phyloP scores from a whole-genome alignment of 306 rosid species.

The Adenanthera pavonina region DNA sequence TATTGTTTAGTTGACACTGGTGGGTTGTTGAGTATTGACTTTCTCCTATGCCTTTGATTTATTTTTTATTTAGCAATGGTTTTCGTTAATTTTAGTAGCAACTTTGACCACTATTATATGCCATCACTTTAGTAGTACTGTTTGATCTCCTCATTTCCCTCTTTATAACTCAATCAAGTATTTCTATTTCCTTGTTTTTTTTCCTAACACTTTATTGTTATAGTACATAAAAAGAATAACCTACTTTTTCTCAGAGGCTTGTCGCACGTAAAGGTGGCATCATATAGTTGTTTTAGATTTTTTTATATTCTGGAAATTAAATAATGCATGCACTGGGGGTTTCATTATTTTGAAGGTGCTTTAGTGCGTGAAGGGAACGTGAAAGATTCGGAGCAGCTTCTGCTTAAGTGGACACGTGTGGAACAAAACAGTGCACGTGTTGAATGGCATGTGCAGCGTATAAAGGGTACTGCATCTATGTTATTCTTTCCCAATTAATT shows the following conservation, averaged over 20 bases:
- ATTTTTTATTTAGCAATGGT: not conserved
- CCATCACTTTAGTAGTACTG: not conserved
- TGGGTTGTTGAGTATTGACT: no score
- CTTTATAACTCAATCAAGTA: not conserved
- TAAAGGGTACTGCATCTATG: not conserved
- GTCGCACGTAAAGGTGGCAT: not conserved
- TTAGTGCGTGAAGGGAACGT: not conserved
- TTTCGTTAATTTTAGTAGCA: not conserved
- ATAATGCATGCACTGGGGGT: not conserved
- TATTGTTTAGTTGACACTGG: no score
- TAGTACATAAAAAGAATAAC: not conserved
- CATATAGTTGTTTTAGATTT: not conserved
- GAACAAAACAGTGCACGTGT: conserved; percentile 3
- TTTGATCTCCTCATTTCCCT: not conserved
- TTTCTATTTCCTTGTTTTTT: not conserved
- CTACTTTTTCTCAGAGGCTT: not conserved
- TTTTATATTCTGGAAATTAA: not conserved
- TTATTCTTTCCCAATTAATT: not conserved
- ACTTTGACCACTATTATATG: not conserved
- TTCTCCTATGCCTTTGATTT: no score
- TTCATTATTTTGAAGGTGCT: not conserved
- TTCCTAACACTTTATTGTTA: not conserved
- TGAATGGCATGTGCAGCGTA: conserved; percentile 9
- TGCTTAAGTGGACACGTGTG: not conserved
- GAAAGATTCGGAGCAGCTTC: not conserved